These are phyloP conservation scores for Podaxis pistillaris DNA, from an alignment of 768 basidiomycete genomes.

Conservation along the genomic window DNA sequence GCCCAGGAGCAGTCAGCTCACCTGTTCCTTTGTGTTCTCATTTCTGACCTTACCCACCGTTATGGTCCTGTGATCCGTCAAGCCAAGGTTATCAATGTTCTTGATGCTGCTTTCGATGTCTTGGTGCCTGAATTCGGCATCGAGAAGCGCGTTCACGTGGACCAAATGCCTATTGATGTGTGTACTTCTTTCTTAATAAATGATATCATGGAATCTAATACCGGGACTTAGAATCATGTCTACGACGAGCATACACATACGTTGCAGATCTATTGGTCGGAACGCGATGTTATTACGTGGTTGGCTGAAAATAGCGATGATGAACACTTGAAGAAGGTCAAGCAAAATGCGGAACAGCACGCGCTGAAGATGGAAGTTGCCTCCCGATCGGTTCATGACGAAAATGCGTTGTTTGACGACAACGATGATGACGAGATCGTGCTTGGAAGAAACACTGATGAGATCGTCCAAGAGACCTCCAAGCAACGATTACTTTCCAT, in stretches of 20 bases:
- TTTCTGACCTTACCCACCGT: slow-evolving; percentile 89
- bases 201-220: not conserved
- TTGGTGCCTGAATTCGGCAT: slow-evolving; percentile 96
- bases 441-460: slow-evolving; percentile 54
- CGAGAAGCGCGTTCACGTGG: slow-evolving; percentile 97
- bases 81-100: slow-evolving; percentile 91
- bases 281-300: slow-evolving; percentile 91
- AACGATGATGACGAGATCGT: slow-evolving; percentile 82
- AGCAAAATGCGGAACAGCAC: slow-evolving; percentile 88
- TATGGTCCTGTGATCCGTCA: slow-evolving; percentile 95
- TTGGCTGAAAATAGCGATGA: slow-evolving; percentile 95
- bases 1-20: slow-evolving; percentile 98
- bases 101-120: slow-evolving; percentile 98
- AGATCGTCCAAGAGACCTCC: slow-evolving; percentile 49
- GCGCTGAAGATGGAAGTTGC: slow-evolving; percentile 89
- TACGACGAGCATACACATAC: slow-evolving; percentile 94
- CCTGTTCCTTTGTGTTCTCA: slow-evolving; percentile 90
- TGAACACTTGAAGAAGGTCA: slow-evolving; percentile 92
- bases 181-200: slow-evolving; percentile 25
- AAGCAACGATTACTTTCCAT: slow-evolving; percentile 78
- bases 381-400: slow-evolving; percentile 82
- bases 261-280: slow-evolving; percentile 95
- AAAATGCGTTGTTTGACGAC: slow-evolving; percentile 85
- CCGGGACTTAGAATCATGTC: slow-evolving; percentile 72
- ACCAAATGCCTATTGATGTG: slow-evolving; percentile 98